phyloP scores from a whole-genome alignment of 2,329 filamentous ascomycete species.

The Mariannaea elegans region DNA sequence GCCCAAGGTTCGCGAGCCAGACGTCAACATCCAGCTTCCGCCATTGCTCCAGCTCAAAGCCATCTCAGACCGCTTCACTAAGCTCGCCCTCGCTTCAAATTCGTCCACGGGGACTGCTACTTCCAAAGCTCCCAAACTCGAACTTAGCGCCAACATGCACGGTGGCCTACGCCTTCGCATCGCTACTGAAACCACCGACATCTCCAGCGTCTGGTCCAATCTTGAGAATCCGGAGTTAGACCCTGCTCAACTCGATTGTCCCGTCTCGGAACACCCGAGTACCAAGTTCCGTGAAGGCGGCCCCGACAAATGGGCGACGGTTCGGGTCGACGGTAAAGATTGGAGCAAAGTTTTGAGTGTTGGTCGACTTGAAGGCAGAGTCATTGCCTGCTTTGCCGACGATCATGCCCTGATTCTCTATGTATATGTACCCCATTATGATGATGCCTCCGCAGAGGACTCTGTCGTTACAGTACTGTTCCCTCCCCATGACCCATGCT shows the following conservation, averaged over 20 bases:
- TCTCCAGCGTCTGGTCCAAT: slow-evolving; percentile 85
- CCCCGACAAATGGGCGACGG: slow-evolving; percentile 86
- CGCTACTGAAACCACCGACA: slow-evolving; percentile 83
- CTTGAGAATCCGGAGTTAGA: slow-evolving; percentile 90
- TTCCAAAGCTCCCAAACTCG: slow-evolving; percentile 71
- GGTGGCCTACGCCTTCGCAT: slow-evolving; percentile 84
- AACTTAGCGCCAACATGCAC: slow-evolving; percentile 94
- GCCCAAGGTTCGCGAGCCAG: slow-evolving; percentile 87
- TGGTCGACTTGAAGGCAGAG: slow-evolving; percentile 84
- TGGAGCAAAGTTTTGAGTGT: slow-evolving; percentile 96
- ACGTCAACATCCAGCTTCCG: slow-evolving; percentile 92
- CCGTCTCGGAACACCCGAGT: slow-evolving; percentile 82
- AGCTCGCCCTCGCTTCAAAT: slow-evolving; percentile 70
- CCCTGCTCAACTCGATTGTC: slow-evolving; percentile 75
- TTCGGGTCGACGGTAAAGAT: slow-evolving; percentile 90
- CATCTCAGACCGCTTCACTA: slow-evolving; percentile 95
- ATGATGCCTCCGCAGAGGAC: slow-evolving; percentile 71
- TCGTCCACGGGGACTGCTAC: slow-evolving; percentile 53
- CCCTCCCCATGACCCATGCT: slow-evolving; percentile 12
- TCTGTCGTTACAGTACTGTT: slow-evolving; percentile 77
- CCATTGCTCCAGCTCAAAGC: slow-evolving; percentile 88
- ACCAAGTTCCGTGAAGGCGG: slow-evolving; percentile 80
- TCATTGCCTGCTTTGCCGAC: slow-evolving; percentile 90
- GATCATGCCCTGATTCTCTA: slow-evolving; percentile 85
- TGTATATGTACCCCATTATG: slow-evolving; percentile 79